Base-by-base conservation (phyloP, 441 rosid genomes). In the Eruca vesicaria region DNA sequence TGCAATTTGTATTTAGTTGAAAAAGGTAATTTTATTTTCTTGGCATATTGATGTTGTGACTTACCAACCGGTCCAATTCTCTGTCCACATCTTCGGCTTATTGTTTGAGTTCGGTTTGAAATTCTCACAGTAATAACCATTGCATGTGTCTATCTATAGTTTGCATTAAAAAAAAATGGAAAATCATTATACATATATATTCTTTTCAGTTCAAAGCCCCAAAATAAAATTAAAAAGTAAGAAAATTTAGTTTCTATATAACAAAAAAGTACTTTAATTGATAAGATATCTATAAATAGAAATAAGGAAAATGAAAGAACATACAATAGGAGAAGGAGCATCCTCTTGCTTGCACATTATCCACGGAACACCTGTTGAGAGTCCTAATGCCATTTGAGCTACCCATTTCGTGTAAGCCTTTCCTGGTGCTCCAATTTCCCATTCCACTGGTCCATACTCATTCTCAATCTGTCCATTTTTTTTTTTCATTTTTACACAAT, bases 281-380 rank as follows among this genome's bases (percentile, higher is more conserved):
- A 10, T 2, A 26, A 41, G 7, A 4, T 29, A 56, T 58, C 7
- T 38, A 36, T 43, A 70, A 26, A 3, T 21, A 29, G 33, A 26
- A 31, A 67, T 4, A 62, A 76, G 10, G 36, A 63, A 26, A 23
- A 43, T 9, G 48, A 64, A 57, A 66, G 29, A 76, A 53, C 82
- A 62, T 80, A 89, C 94, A 65, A 89, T 80, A 61, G 92, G 88
- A 36, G 66, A 85, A 71, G 94, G 91, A 58, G 89, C 94, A 76
- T 89, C 89, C 0, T 87, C 89, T 89, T 89, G 94, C 81, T 89
- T 89, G 85, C 94, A 87, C 94, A 89, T 89, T 75, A 89, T 68
- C 94, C 94, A 89, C 50, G 94, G 94, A 61, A 89, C 94, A 43
- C 92, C 90, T 7, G 90, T 89, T 6, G 71, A 59, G 18, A 89